Evolutionary conservation across 495 filamentous ascomycete genomes (phyloP), one percentile per base, ranked within the genome.

Genomic region (Margaritispora aquatica): DNA sequence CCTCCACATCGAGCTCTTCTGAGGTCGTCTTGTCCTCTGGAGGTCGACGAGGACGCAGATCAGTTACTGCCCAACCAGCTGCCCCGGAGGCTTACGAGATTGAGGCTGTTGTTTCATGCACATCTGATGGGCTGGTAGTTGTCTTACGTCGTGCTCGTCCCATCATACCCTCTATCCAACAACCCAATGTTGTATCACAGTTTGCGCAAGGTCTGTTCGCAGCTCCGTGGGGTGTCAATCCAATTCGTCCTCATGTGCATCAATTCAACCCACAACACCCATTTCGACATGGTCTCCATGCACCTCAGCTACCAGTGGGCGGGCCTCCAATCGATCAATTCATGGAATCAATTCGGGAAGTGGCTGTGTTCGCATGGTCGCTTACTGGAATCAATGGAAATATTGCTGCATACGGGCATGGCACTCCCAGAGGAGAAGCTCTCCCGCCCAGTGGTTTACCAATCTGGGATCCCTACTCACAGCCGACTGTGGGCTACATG

Each of bases 51-150:
- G 52, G 52, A 9, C 22, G 1, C 11, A 46, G 56, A 31, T 15
- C 48, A 1, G 21, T 10, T 4, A 27, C 38, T 49, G 19, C 38
- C 10, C 29, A 24, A 21, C 27, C n/a, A 53, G 55, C 61, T 26
- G 34, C 19, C 0, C 20, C 46, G 23, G 70, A 74, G 20, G 68
- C 66, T 9, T 75, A 88, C 54, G 90, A 94, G 65, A 73, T 96
- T 36, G 90, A 96, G 71, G 90, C 90, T 13, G 90, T 96, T 20
- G 85, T 95, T 36, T 95, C 90, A 5, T 96, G 90, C 69, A 92
- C 90, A 1, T 95, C 91, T 1, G 91, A 95, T 69, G 90, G 90
- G 11, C 74, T 96, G 13, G 90, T 95, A 9, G 90, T 95, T 19
- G 85, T 93, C 26, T 76, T 96, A 11, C 87, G 90, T 41, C 83